Percentiles rank a stretch among this genome's conserved stretches.
Conservation (phyloP, 257 asterid species). For the Eustoma russellianum region DNA sequence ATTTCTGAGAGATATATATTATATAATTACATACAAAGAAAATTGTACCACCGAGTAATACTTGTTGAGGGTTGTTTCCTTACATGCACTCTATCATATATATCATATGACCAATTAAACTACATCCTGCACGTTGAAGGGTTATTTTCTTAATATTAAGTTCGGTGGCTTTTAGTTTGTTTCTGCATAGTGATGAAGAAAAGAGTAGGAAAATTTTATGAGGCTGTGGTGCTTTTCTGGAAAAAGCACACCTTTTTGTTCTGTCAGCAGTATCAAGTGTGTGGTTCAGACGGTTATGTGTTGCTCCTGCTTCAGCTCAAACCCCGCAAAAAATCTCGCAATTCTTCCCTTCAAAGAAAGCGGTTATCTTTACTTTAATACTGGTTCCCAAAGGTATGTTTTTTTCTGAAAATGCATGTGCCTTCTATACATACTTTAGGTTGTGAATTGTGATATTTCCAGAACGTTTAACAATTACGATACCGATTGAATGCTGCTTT, state of each 20-base stretch:
- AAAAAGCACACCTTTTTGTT: constrained; percentile 24
- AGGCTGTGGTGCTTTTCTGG: constrained; percentile 45
- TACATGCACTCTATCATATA: too few species aligned
- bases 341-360: constrained; percentile 16
- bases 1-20: too few species aligned
- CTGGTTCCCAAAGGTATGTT: constrained; percentile 9
- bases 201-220: constrained; percentile 30
- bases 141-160: too few species aligned
- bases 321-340: constrained; percentile 5
- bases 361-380: constrained; percentile 13
- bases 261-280: constrained; percentile 21
- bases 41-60: too few species aligned
- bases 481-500: background rate
- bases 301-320: constrained; percentile 12
- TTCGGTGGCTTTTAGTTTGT: background rate
- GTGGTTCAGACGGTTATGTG: constrained; percentile 28
- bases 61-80: too few species aligned
- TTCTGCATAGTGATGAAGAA: constrained; percentile 5
- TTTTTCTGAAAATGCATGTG: background rate
- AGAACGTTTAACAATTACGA: background rate
- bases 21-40: too few species aligned
- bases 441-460: background rate
- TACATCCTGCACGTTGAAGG: too few species aligned
- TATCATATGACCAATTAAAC: too few species aligned
- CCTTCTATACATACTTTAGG: background rate